These are phyloP conservation scores for Yamadazyma membranifaciens DNA, from an alignment of 1,139 yeast genomes.

Conservation along the genomic window DNA sequence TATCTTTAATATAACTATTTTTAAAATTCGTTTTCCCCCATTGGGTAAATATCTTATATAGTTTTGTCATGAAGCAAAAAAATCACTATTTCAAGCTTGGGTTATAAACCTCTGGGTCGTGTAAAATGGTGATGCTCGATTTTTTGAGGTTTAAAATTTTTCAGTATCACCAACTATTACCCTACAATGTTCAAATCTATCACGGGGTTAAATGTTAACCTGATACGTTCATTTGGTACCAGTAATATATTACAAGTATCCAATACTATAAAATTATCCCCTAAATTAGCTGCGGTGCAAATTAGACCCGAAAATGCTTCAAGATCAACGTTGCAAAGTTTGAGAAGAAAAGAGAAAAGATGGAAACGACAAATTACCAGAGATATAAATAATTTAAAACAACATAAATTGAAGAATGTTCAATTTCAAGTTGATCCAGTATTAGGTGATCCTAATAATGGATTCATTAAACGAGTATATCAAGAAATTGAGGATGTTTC, in stretches of 20 bases:
- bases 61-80: neutral
- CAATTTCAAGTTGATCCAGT: slow-evolving; percentile 65
- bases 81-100: neutral
- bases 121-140: no score
- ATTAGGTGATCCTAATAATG: slow-evolving; percentile 64
- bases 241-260: neutral
- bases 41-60: neutral
- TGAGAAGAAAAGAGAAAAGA: slow-evolving; percentile 41
- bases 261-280: slow-evolving; percentile 9
- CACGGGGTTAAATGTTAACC: no score
- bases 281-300: slow-evolving; percentile 34
- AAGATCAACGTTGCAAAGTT: slow-evolving; percentile 33
- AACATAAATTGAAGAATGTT: slow-evolving; percentile 32
- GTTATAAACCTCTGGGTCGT: neutral
- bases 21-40: slow-evolving; percentile 10
- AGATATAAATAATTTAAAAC: slow-evolving; percentile 47
- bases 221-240: slow-evolving; percentile 14
- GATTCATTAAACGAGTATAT: slow-evolving; percentile 67
- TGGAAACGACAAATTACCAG: slow-evolving; percentile 44
- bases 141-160: no score
- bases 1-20: slow-evolving; percentile 19
- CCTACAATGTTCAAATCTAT: no score
- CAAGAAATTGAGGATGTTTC: slow-evolving; percentile 57
- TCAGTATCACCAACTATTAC: no score
- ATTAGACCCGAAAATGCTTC: slow-evolving; percentile 25